A percentile compares a stretch with the other conserved stretches of the same genome.
phyloP scores from a whole-genome alignment of 2,329 filamentous ascomycete species.

The Pseudogymnoascus sp. region DNA sequence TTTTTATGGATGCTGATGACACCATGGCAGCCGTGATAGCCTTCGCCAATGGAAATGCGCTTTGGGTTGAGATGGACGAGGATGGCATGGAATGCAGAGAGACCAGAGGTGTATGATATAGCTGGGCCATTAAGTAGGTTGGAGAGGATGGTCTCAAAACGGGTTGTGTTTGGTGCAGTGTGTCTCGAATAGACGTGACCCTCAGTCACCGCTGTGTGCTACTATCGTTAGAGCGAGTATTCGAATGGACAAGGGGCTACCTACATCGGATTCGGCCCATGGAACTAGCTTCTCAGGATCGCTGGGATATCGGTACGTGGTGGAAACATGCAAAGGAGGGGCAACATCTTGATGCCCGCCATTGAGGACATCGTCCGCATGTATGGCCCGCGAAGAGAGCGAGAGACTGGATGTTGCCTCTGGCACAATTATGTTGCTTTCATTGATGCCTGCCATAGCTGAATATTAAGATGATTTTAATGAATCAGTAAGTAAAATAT shows the following conservation, averaged over 20 bases:
- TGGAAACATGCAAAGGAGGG: conserved; percentile 82
- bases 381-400: conserved; percentile 64
- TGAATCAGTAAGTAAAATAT: background rate
- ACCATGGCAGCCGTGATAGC: conserved; percentile 91
- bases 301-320: conserved; percentile 74
- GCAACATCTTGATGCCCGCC: conserved; percentile 64
- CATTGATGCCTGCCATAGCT: background rate
- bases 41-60: conserved; percentile 70
- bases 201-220: conserved; percentile 31
- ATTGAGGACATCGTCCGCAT: conserved; percentile 74
- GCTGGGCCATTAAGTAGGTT: conserved; percentile 61
- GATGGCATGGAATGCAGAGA: conserved; percentile 81
- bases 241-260: conserved; percentile 18
- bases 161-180: conserved; percentile 69
- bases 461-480: background rate
- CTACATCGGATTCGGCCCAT: conserved; percentile 48
- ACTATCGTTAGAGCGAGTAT: background rate
- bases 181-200: conserved; percentile 78
- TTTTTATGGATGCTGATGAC: conserved; percentile 67
- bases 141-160: conserved; percentile 75
- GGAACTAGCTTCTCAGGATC: conserved; percentile 57
- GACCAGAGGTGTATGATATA: conserved; percentile 74
- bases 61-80: conserved; percentile 77
- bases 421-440: background rate
- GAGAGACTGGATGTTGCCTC: conserved; percentile 25